These are phyloP conservation scores for Cydonia oblonga DNA, from an alignment of 331 rosid genomes.

Conservation along the genomic window DNA sequence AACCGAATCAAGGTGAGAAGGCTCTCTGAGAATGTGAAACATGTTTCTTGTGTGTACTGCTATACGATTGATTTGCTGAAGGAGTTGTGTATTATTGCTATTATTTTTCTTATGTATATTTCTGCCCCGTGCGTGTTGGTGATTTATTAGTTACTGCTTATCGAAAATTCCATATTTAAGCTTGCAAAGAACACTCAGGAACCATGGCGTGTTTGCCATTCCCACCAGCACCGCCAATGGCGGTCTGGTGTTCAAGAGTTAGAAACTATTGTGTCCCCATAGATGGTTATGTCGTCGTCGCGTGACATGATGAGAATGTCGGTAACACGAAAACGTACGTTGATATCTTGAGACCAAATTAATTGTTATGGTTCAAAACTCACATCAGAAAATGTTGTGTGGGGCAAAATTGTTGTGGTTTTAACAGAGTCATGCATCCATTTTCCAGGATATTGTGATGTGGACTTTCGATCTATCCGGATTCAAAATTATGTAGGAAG, in stretches of 20 bases:
- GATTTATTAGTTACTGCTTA: not conserved
- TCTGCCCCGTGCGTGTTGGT: not conserved
- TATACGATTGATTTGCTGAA: not conserved
- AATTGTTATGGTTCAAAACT: not conserved
- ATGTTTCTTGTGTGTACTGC: not conserved
- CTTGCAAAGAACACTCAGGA: not conserved
- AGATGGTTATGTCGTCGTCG: not conserved
- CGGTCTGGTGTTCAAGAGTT: too few relatives aligned
- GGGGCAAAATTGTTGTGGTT: not conserved
- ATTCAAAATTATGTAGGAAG: not conserved
- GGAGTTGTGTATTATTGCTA: not conserved
- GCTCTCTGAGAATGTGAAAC: slow-evolving; percentile 1
- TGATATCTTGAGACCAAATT: not conserved
- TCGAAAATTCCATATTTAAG: not conserved
- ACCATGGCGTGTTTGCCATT: not conserved
- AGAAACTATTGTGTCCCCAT: not conserved
- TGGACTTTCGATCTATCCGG: not conserved
- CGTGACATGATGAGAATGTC: not conserved
- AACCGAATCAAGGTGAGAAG: not conserved
- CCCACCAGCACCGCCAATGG: not conserved
- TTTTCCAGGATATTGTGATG: not conserved
- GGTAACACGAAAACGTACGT: not conserved
- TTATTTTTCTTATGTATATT: not conserved
- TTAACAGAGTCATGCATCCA: not conserved
- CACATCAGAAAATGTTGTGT: not conserved